Conservation (phyloP, 129 eudicot species). For the Chrysanthemum makinoi region DNA sequence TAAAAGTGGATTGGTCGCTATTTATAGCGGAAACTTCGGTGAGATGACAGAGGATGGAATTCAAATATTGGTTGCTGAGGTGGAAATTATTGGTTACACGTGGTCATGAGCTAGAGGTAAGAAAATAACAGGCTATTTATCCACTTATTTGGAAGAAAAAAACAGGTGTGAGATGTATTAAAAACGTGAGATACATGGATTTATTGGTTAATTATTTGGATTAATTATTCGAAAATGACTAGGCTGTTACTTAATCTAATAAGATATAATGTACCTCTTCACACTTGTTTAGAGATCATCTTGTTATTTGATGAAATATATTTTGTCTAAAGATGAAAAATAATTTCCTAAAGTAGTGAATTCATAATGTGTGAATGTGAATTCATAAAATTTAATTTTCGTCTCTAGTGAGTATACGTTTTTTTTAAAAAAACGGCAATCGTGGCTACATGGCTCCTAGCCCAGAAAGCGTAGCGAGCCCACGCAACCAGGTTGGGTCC, state of each 20-base stretch:
- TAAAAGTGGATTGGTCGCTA: conserved; percentile 14
- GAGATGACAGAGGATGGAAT: background rate
- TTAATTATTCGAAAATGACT: no score
- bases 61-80: conserved; percentile 20
- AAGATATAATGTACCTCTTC: background rate
- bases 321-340: background rate
- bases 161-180: no score
- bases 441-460: no score
- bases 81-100: conserved; percentile 38
- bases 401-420: no score
- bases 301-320: background rate
- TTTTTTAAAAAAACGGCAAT: no score
- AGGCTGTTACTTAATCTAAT: background rate
- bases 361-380: no score
- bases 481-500: no score
- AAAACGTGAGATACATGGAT: no score
- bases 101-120: conserved; percentile 19
- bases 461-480: no score
- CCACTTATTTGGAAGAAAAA: background rate
- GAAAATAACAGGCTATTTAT: background rate
- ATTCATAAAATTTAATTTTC: no score
- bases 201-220: no score
- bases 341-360: background rate
- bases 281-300: background rate
- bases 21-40: conserved; percentile 15